Percentiles rank a stretch among this genome's conserved stretches.
These are phyloP conservation scores for Cyclocybe aegerita DNA, from an alignment of 768 basidiomycete genomes.

Conservation along the genomic window DNA sequence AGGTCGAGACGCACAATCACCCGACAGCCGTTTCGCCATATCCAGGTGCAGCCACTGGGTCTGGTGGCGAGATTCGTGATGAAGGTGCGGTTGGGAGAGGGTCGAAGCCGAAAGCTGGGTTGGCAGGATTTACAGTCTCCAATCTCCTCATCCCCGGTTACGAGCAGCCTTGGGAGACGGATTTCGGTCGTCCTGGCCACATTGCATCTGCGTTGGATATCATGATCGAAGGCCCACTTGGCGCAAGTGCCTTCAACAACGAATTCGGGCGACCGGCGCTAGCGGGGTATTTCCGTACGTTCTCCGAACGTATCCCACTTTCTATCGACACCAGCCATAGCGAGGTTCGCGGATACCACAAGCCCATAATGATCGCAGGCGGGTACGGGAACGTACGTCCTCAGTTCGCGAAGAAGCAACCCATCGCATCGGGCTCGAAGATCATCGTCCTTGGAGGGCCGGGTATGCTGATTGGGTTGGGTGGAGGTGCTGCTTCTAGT, in stretches of 20 bases:
- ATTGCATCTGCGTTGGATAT: slow-evolving; percentile 94
- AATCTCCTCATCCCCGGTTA: slow-evolving; percentile 92
- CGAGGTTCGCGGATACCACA: slow-evolving; percentile 94
- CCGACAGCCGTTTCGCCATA: slow-evolving; percentile 98
- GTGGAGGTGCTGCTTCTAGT: slow-evolving; percentile 95
- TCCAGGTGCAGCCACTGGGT: slow-evolving; percentile 98
- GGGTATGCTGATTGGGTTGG: slow-evolving; percentile 93
- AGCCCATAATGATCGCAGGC: slow-evolving; percentile 99
- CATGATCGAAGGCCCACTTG: slow-evolving; percentile 95
- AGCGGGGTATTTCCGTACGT: slow-evolving; percentile 93
- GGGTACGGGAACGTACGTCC: slow-evolving; percentile 93
- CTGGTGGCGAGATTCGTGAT: slow-evolving; percentile 97
- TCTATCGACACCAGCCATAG: slow-evolving; percentile 42
- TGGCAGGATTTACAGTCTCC: slow-evolving; percentile 90
- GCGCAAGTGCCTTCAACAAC: slow-evolving; percentile 96
- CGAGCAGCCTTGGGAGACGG: slow-evolving; percentile 93
- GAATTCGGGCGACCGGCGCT: slow-evolving; percentile 96
- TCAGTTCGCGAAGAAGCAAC: slow-evolving; percentile 74
- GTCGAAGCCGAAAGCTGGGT: slow-evolving; percentile 94
- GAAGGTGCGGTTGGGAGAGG: slow-evolving; percentile 96
- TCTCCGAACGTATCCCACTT: slow-evolving; percentile 72
- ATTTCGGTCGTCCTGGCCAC: slow-evolving; percentile 87
- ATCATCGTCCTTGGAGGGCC: slow-evolving; percentile 94
- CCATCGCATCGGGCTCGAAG: slow-evolving; percentile 79
- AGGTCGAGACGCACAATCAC: slow-evolving; percentile 99